Percentiles rank a stretch among this genome's conserved stretches.
Evolutionary conservation across 805 yeast species (phyloP).

Genomic region (Nakazawaea populi): DNA sequence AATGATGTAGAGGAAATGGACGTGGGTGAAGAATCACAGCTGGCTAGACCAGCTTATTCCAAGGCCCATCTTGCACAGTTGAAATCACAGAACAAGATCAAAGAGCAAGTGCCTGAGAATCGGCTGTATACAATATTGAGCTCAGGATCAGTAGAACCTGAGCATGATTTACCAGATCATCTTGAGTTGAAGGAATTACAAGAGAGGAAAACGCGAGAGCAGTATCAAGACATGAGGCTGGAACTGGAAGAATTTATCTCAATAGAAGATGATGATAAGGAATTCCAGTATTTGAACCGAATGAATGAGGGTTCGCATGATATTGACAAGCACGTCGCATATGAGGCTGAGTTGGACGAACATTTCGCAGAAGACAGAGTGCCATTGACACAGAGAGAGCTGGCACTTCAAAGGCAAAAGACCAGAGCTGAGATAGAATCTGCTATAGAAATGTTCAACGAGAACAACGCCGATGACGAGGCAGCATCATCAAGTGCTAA

Average conservation of each 20-base stretch:
- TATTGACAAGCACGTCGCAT: conserved; percentile 12
- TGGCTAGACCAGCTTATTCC: not conserved
- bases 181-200: conserved; percentile 15
- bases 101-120: not conserved
- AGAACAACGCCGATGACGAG: conserved; percentile 12
- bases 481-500: not conserved
- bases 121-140: not conserved
- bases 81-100: conserved; percentile 4
- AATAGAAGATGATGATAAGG: conserved; percentile 12
- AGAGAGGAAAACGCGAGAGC: conserved; percentile 16
- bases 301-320: conserved; percentile 1
- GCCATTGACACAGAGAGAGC: conserved; percentile 23
- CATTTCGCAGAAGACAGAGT: conserved; percentile 21
- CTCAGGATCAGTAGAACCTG: not conserved
- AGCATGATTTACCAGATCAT: conserved; percentile 15
- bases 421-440: conserved; percentile 27
- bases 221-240: conserved; percentile 5
- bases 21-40: not conserved
- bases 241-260: conserved; percentile 4
- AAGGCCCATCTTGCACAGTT: not conserved
- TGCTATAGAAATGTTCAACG: conserved; percentile 24
- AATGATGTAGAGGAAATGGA: not conserved
- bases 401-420: conserved; percentile 18
- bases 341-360: conserved; percentile 17
- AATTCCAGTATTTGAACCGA: conserved; percentile 4